Evolutionary conservation across 306 rosid species (phyloP), one percentile per base, ranked within the genome.

Genomic region (Begonia peltatifolia): DNA sequence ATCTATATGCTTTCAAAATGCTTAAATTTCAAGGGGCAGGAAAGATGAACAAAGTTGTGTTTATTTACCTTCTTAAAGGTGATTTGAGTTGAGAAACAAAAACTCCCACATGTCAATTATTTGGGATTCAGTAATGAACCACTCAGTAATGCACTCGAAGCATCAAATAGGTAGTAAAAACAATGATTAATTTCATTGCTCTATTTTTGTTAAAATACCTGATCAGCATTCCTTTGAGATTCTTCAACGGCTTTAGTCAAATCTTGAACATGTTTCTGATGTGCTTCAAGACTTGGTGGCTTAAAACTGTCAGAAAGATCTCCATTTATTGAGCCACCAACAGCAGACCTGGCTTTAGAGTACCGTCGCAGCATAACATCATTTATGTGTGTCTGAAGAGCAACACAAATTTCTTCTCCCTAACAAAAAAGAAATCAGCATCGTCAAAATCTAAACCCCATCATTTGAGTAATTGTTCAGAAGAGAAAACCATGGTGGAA

Each of bases 371-470:
- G 64, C 95, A 88, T 84, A 59, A 88, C 93, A 46, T 88, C 95
- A 57, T 88, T 88, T 75, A 88, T 88, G 62, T 88, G 97, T 10
- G 95, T 88, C 57, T 88, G 97, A 55, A 88, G 93, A 68, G 95
- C 95, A 52, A 82, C 94, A 71, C 97, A 88, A 61, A 88, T 84
- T 82, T 84, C 97, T 76, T 88, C 97, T 60, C 97, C 97, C 97
- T 88, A 55, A 43, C 47, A 50, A 69, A 47, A n/a, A 47, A 56
- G 41, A 72, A 52, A 50, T 63, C 25, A 52, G 57, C 44, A 11
- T 15, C 41, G 36, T 50, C 17, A 2, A 36, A 11, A 53, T 15
- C 17, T 25, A 22, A 60, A 60, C 43, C 52, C 14, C 50, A 11
- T 20, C 22, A 51, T 11, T 12, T 7, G 54, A 9, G 36, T 17